Base-by-base conservation (phyloP, 345 rosid genomes). In the Turritis glabra region DNA sequence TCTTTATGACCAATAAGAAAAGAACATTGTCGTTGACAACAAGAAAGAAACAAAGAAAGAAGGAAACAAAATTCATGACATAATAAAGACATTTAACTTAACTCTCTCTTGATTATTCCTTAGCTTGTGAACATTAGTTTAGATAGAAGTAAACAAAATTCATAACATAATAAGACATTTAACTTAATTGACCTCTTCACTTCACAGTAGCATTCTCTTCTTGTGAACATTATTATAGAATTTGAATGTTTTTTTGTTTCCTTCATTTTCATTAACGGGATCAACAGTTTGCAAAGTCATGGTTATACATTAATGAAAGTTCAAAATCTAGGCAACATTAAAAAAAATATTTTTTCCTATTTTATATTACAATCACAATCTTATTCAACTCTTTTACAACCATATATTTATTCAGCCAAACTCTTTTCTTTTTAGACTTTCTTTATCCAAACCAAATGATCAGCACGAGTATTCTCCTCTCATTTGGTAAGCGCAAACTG, bases 11-110 rank as follows among this genome's bases (percentile, higher is more conserved):
- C 12, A 54, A 54, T 64, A 19, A 30, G 29, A 64, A 54, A 30
- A 48, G 29, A 35, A 22, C 5, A n/a, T 54, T 73, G 71, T 33
- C 63, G 71, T 73, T 64, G 71, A 64, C 64, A 62, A 53, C 25
- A 61, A n/a, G 26, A 53, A 53, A 63, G 37, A 41, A 10, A 43
- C 43, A 27, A 29, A 32, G 8, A 23, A 26, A 7, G 19, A 8
- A 17, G 17, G 25, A 65, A 48, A 47, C 29, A 47, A 7, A 25
- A 6, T 18, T 60, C 18, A 54, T 29, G 21, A 26, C 59, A 15
- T 12, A 64, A 15, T 19, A 64, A 64, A 29, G 17, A 46, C 29
- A 64, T 35, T 7, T 41, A 9, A 22, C n/a, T 17, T 21, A 47
- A 33, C 4, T 5, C 4, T 47, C 6, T 11, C 27, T 64, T 37